These are phyloP conservation scores for Gastrodia elata DNA, from an alignment of 106 monocot genomes.

Conservation along the genomic window DNA sequence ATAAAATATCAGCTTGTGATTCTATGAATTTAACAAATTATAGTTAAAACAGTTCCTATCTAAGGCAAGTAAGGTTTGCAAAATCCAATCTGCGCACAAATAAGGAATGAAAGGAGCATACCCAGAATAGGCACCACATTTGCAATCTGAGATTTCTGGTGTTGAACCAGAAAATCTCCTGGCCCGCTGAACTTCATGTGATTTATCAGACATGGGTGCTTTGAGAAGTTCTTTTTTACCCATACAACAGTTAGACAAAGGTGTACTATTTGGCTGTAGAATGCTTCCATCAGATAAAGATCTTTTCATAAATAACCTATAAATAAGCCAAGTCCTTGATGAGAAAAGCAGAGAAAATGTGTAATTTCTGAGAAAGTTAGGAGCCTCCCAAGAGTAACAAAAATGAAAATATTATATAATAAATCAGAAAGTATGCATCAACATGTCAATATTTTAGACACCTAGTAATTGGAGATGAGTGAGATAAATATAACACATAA, in stretches of 20 bases:
- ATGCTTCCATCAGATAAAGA: conserved; percentile 76
- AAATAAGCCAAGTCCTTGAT: conserved; percentile 14
- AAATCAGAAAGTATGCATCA: neutral
- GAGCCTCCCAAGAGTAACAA: neutral
- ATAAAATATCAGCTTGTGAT: neutral
- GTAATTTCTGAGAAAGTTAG: too few species aligned
- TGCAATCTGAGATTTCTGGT: conserved; percentile 44
- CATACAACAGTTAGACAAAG: conserved; percentile 13
- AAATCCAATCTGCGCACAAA: neutral
- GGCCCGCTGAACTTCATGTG: conserved; percentile 10
- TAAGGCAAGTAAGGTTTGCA: neutral
- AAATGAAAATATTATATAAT: neutral
- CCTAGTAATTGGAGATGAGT: neutral
- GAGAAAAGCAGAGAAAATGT: neutral
- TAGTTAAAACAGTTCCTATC: neutral
- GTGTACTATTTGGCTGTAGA: conserved; percentile 26
- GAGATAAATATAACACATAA: neutral
- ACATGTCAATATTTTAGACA: neutral
- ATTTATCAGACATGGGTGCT: conserved; percentile 20
- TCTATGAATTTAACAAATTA: neutral
- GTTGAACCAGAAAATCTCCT: conserved; percentile 32
- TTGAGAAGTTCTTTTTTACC: conserved; percentile 17
- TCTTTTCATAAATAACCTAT: conserved; percentile 76
- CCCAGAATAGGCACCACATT: conserved; percentile 40
- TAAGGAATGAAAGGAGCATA: conserved; percentile 11